Percentiles rank a stretch among this genome's conserved stretches.
Conservation (phyloP, 805 yeast genomes). For the Pichia nanzhaoensis region DNA sequence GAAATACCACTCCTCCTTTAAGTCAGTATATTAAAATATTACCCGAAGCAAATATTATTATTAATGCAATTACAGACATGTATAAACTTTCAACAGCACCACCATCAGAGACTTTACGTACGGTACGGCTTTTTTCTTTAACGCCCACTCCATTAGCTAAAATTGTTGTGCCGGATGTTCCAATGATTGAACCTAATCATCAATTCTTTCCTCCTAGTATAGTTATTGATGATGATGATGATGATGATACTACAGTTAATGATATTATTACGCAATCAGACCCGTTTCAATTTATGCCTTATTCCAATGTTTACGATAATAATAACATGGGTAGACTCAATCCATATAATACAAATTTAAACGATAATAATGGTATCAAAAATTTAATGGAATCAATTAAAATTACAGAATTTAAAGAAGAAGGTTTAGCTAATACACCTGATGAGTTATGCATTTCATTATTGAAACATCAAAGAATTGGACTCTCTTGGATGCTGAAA, state of each 20-base stretch:
- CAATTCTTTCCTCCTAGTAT: not conserved
- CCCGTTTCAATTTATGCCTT: slow-evolving; percentile 2
- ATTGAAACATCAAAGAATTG: slow-evolving; percentile 68
- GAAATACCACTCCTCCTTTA: not conserved
- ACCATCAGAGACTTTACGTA: not conserved
- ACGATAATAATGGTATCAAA: slow-evolving; percentile 22
- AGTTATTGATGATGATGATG: slow-evolving; percentile 6
- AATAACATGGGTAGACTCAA: not conserved
- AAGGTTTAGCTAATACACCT: slow-evolving; percentile 60
- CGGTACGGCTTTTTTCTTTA: slow-evolving; percentile 6
- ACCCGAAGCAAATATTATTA: slow-evolving; percentile 7
- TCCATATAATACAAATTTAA: slow-evolving; percentile 7
- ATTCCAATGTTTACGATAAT: slow-evolving; percentile 7
- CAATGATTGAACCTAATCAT: not conserved
- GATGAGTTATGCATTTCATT: slow-evolving; percentile 43
- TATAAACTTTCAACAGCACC: slow-evolving; percentile 6
- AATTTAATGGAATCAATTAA: slow-evolving; percentile 35
- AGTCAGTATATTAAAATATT: not conserved
- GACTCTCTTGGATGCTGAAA: slow-evolving; percentile 71
- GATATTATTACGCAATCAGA: too few species aligned
- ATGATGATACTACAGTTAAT: not conserved
- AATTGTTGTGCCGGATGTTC: not conserved
- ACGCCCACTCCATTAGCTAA: slow-evolving; percentile 4
- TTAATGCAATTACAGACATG: slow-evolving; percentile 10
- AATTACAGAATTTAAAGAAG: slow-evolving; percentile 42